A percentile compares a stretch with the other conserved stretches of the same genome.
Evolutionary conservation across 1,284 basidiomycete species (phyloP).

Genomic region (Pseudozyma pruni): DNA sequence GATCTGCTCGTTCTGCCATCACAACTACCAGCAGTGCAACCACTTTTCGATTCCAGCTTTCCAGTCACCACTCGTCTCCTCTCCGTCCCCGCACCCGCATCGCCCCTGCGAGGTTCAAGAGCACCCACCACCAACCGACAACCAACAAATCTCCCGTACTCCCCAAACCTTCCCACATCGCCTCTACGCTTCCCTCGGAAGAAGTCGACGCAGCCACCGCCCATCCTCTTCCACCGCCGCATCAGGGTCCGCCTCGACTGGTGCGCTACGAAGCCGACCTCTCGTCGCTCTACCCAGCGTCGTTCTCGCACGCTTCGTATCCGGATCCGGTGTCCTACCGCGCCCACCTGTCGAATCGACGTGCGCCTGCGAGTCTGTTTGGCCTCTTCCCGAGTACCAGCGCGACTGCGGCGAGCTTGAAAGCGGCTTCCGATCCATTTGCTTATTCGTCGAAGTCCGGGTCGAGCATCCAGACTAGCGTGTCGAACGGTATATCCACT

Average conservation of each 20-base stretch:
- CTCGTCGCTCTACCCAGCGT: constrained; percentile 28
- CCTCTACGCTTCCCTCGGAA: constrained; percentile 29
- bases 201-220: constrained; percentile 7
- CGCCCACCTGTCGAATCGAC: constrained; percentile 36
- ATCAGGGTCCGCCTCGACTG: constrained; percentile 44
- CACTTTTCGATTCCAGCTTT: neutral
- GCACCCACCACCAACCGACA: constrained; percentile 31
- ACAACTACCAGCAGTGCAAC: constrained; percentile 10
- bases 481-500: neutral
- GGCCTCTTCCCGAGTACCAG: constrained; percentile 39
- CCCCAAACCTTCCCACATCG: constrained; percentile 40
- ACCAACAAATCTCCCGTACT: constrained; percentile 41
- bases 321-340: constrained; percentile 33
- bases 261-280: constrained; percentile 41
- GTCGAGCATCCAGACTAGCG: constrained; percentile 10
- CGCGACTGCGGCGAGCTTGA: constrained; percentile 33
- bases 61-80: constrained; percentile 3
- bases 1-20: constrained; percentile 10
- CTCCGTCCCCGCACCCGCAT: neutral
- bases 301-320: constrained; percentile 44
- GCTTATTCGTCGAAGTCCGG: constrained; percentile 15
- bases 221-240: constrained; percentile 36
- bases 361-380: constrained; percentile 47
- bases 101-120: constrained; percentile 12
- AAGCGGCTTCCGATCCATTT: constrained; percentile 20